Evolutionary conservation across 2,329 filamentous ascomycete species (phyloP), one percentile per base, ranked within the genome.

Genomic region (Pseudocercospora eumusae): DNA sequence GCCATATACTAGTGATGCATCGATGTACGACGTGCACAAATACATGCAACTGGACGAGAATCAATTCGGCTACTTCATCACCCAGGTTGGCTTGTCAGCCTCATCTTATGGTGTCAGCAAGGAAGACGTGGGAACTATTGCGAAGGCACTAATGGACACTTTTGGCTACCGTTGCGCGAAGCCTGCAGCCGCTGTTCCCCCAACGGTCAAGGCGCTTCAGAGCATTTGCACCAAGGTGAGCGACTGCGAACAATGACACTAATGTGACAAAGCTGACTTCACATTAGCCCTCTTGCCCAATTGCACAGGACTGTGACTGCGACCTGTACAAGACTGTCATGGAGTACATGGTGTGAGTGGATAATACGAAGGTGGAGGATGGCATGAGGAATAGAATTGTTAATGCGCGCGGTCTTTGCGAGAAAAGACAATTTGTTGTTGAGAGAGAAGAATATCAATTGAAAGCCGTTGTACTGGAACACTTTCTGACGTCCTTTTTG

Each of bases 41-140:
- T 76, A 66, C 77, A 88, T 88, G 86, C 78, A 77, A 61, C 79
- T 87, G 50, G 75, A 81, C 69, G 69, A 75, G 27, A 72, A 75
- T 58, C 78, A 87, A 70, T 72, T 85, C 42, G 80, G 78, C 28
- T 87, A 86, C 76, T 88, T 88, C 76, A 83, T 86, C 70, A 65
- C 77, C 47, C 84, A 87, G 73, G 82, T 88, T 59, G 83, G 79
- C 27, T 72, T 85, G 11, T 78, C 85, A 4, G 84, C 82, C 6
- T 75, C 79, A 40, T 86, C 83, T 1, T 86, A 87, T 66, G 86
- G 86, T 44, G 84, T 87, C 45, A 76, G 81, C n/a, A 67, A 79
- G 11, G 77, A 76, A 2, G 86, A 88, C 69, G 75, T 86, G 53
- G 70, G 70, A 20, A 73, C 71, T 31, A 81, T 87, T 27, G 84